Percentiles rank a stretch among this genome's conserved stretches.
phyloP scores from a whole-genome alignment of 2,329 filamentous ascomycete species.

The Herpotrichia juniperi region DNA sequence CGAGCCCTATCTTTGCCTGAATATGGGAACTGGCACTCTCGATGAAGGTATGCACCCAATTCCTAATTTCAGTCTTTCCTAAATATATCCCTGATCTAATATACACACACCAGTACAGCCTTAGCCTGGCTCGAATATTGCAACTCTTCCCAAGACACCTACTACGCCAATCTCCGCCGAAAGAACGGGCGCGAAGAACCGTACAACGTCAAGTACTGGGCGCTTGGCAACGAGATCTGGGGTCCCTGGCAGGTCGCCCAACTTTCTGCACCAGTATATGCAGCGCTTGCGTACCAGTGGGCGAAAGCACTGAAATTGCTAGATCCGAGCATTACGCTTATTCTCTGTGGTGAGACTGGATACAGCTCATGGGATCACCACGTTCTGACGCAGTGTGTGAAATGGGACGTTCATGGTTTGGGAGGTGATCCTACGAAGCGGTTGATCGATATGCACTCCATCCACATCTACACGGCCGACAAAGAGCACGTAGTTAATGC shows the following conservation, averaged over 20 bases:
- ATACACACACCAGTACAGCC: conserved; percentile 48
- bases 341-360: conserved; percentile 76
- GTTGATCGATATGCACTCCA: conserved; percentile 80
- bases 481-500: conserved; percentile 48
- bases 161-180: conserved; percentile 81
- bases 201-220: conserved; percentile 86
- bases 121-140: conserved; percentile 87
- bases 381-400: conserved; percentile 72
- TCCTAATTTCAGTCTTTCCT: background rate
- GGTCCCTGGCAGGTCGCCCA: conserved; percentile 72
- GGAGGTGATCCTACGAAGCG: conserved; percentile 52
- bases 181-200: conserved; percentile 77
- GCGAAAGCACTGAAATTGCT: conserved; percentile 74
- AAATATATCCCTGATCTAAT: conserved; percentile 16
- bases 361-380: conserved; percentile 74
- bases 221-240: conserved; percentile 77
- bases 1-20: conserved; percentile 80
- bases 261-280: conserved; percentile 72
- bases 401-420: conserved; percentile 57
- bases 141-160: conserved; percentile 76
- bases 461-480: conserved; percentile 76
- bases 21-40: conserved; percentile 74
- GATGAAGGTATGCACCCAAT: conserved; percentile 53
- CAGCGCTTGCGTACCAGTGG: conserved; percentile 72
- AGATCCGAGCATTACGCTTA: conserved; percentile 71